Conservation (phyloP, 768 basidiomycete genomes). For the Filobasidium floriforme region DNA sequence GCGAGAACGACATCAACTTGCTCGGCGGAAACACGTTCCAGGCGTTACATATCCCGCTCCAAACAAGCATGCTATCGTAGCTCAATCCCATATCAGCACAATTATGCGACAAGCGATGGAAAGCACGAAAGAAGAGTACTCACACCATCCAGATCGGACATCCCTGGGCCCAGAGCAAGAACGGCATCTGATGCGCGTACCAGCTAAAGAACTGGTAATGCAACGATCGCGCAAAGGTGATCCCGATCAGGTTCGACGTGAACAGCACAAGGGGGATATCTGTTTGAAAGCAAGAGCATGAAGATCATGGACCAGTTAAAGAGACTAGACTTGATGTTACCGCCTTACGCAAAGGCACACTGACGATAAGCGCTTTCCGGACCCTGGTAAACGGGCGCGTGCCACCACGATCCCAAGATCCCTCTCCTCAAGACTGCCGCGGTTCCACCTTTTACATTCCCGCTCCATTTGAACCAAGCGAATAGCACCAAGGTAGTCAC, state of each 20-base stretch:
- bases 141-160: not conserved
- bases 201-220: constrained; percentile 99
- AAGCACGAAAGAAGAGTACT: not conserved
- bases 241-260: constrained; percentile 85
- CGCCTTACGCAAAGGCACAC: not conserved
- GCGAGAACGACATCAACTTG: not conserved
- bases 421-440: constrained; percentile 53
- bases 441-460: constrained; percentile 59
- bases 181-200: constrained; percentile 87
- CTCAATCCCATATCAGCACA: not conserved
- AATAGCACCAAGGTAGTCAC: constrained; percentile 46
- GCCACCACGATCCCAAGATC: constrained; percentile 9
- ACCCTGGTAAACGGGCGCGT: not conserved
- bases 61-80: not conserved
- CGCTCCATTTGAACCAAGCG: constrained; percentile 69
- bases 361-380: constrained; percentile 14
- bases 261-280: constrained; percentile 74
- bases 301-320: not conserved
- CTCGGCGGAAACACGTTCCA: not conserved
- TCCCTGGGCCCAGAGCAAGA: constrained; percentile 55
- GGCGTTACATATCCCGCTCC: not conserved
- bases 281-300: constrained; percentile 38
- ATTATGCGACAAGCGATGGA: no score
- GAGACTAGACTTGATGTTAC: no score
- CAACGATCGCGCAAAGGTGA: constrained; percentile 82